Conservation (phyloP, 1,284 basidiomycete species). For the Lignosus rhinocerotis region DNA sequence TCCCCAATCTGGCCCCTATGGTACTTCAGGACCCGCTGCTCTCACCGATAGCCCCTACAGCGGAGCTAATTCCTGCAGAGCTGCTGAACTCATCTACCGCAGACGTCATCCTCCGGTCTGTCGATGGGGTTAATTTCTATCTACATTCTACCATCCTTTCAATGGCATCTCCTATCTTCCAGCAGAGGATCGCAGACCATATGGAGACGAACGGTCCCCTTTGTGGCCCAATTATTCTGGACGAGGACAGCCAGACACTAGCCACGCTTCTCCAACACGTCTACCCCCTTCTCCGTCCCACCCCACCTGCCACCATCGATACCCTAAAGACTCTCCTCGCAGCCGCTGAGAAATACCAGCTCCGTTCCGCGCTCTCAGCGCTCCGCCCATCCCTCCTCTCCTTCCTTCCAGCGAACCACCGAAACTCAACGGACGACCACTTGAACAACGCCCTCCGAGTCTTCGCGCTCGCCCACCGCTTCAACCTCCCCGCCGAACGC, state of each 20-base stretch:
- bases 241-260: conserved; percentile 35
- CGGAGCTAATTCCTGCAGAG: conserved; percentile 6
- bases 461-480: conserved; percentile 35
- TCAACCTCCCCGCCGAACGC: conserved; percentile 7
- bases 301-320: conserved; percentile 10
- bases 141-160: conserved; percentile 22
- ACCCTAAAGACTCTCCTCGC: conserved; percentile 9
- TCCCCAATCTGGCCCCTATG: not conserved
- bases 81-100: conserved; percentile 18
- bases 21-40: not conserved
- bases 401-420: not conserved
- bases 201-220: not conserved
- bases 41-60: not conserved
- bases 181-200: conserved; percentile 1
- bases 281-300: conserved; percentile 34
- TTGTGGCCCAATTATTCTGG: conserved; percentile 30
- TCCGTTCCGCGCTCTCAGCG: conserved; percentile 2
- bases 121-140: conserved; percentile 20
- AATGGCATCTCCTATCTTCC: conserved; percentile 20
- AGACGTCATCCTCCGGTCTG: conserved; percentile 23
- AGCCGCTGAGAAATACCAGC: conserved; percentile 13
- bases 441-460: conserved; percentile 31
- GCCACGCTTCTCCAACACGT: conserved; percentile 37
- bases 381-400: conserved; percentile 3
- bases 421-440: too few species aligned